Percentiles rank a stretch among this genome's conserved stretches.
Conservation (phyloP, 129 eudicot genomes). For the Tagetes erecta region DNA sequence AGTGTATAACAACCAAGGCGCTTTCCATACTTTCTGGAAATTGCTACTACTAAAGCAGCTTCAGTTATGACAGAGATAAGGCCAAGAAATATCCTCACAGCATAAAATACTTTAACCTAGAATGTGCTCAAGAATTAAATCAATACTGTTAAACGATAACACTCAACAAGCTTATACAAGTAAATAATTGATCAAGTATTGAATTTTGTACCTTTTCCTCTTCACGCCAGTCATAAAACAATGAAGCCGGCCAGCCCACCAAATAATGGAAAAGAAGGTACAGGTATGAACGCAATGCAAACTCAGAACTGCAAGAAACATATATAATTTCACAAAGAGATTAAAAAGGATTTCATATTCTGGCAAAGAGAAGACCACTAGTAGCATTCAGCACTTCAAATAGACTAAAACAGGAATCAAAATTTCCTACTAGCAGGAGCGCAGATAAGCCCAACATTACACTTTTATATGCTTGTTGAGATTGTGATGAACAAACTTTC, state of each 20-base stretch:
- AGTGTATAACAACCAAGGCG: slow-evolving; percentile 88
- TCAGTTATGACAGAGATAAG: slow-evolving; percentile 75
- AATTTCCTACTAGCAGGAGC: slow-evolving; percentile 15
- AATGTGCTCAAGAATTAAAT: slow-evolving; percentile 18
- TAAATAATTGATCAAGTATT: slow-evolving; percentile 10
- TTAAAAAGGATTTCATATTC: background rate
- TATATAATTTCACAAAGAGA: background rate
- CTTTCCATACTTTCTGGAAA: slow-evolving; percentile 90
- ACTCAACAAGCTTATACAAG: background rate
- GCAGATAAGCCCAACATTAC: slow-evolving; percentile 4
- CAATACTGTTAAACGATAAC: slow-evolving; percentile 7
- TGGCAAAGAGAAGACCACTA: background rate
- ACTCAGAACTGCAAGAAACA: slow-evolving; percentile 70
- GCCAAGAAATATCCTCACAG: slow-evolving; percentile 85
- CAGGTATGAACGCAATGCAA: slow-evolving; percentile 85
- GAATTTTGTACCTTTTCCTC: slow-evolving; percentile 68
- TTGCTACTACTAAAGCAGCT: slow-evolving; percentile 92
- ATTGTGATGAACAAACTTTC: background rate
- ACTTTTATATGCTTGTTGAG: background rate
- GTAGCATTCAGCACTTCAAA: slow-evolving; percentile 13
- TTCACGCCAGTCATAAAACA: slow-evolving; percentile 64
- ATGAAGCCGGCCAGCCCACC: slow-evolving; percentile 81
- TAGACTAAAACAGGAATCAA: slow-evolving; percentile 19
- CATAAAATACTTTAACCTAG: slow-evolving; percentile 90
- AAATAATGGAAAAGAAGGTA: slow-evolving; percentile 75